These are phyloP conservation scores for Colletotrichum cereale DNA, from an alignment of 2,329 filamentous ascomycete species.

Conservation along the genomic window DNA sequence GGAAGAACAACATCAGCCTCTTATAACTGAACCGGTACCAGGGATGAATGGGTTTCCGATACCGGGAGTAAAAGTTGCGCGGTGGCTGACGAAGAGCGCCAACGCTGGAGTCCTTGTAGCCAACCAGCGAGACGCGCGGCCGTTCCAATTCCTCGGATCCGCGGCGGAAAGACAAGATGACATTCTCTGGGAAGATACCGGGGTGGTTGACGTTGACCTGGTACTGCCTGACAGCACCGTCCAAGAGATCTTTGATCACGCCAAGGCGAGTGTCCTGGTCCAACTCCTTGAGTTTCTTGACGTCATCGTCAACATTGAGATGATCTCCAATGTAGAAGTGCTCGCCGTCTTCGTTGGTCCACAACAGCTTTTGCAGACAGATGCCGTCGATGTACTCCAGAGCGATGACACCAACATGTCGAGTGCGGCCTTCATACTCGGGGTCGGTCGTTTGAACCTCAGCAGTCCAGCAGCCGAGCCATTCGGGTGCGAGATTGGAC, in stretches of 20 bases:
- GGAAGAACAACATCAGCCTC: not conserved
- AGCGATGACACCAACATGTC: not conserved
- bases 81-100: conserved; percentile 67
- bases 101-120: conserved; percentile 62
- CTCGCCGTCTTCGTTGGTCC: not conserved
- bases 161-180: not conserved
- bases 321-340: not conserved
- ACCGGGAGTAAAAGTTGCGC: conserved; percentile 47
- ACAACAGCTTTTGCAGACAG: not conserved
- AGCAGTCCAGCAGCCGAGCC: not conserved
- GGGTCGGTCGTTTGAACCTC: not conserved
- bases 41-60: not conserved
- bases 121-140: conserved; percentile 44
- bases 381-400: not conserved
- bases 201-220: not conserved
- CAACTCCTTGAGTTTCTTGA: not conserved
- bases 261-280: not conserved
- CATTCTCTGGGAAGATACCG: not conserved
- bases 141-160: not conserved
- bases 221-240: not conserved
- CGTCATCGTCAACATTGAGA: not conserved
- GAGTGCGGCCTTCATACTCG: not conserved
- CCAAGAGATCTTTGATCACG: not conserved
- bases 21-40: not conserved
- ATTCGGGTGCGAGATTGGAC: not conserved